Evolutionary conservation across 2,329 filamentous ascomycete species (phyloP).

Genomic region (Hymenotorrendiella dingleyae): DNA sequence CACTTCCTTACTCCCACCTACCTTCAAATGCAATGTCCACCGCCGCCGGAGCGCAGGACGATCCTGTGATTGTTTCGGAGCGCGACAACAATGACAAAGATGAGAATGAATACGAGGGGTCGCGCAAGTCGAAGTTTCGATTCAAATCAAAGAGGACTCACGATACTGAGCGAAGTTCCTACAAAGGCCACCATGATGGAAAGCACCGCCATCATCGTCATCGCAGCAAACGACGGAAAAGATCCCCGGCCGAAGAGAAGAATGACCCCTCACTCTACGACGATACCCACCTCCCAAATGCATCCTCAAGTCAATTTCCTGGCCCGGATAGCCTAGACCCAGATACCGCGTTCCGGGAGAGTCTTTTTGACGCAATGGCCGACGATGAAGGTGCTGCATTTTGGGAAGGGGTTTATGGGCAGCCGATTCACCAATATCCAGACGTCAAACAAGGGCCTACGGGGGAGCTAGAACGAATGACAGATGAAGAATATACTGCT

Average conservation of each 20-base stretch:
- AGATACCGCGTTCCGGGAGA: constrained; percentile 79
- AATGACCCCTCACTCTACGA: constrained; percentile 34
- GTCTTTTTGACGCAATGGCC: constrained; percentile 91
- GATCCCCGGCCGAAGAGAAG: constrained; percentile 14
- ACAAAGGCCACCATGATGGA: constrained; percentile 10
- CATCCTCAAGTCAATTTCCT: constrained; percentile 30
- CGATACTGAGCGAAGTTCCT: constrained; percentile 9
- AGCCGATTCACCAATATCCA: constrained; percentile 80
- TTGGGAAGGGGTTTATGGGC: constrained; percentile 95
- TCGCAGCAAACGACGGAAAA: constrained; percentile 20
- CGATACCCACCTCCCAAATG: constrained; percentile 34
- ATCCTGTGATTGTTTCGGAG: constrained; percentile 2
- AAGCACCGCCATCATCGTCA: constrained; percentile 23
- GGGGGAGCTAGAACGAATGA: constrained; percentile 74
- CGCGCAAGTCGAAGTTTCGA: constrained; percentile 23
- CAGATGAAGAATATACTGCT: constrained; percentile 83
- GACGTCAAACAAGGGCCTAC: constrained; percentile 37
- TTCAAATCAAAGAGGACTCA: constrained; percentile 26
- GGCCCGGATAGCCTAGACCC: too few relatives aligned
- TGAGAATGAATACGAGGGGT: constrained; percentile 10
- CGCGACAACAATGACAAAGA: constrained; percentile 3
- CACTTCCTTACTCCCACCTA: background rate
- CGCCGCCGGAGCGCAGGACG: constrained; percentile 3
- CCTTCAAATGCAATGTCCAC: constrained; percentile 14
- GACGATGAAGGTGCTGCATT: constrained; percentile 94